Base-by-base conservation (phyloP, 768 basidiomycete genomes). In the Tylopilus balloui region DNA sequence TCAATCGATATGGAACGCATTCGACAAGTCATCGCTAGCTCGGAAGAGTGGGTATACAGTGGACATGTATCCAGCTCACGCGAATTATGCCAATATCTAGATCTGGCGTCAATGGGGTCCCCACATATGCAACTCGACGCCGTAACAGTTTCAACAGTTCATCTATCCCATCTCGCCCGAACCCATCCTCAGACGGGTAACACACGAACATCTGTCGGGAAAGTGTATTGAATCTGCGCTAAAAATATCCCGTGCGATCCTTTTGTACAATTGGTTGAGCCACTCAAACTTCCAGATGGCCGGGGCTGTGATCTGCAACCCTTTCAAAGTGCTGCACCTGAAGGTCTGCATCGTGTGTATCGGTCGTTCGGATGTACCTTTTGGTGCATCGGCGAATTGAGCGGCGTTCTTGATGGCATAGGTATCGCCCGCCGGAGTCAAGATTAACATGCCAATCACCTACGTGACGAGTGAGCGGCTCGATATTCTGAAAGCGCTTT, bases 361-460 rank as follows among this genome's bases (percentile, higher is more conserved):
- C 49, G 80, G 69, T 13, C 63, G 62, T 50, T 82, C 79, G 3
- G 78, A 79, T 0, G 77, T 78, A 19, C 79, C 80, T 48, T 74
- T 74, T 0, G 78, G 77, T 0, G 80, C 75, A 23, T 68, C 58
- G 6, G 78, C 78, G 62, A 82, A 81, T 20, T 76, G 74, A 15
- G 73, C 66, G 3, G 75, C 73, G 53, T 81, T 80, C 62, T 82
- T 81, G 58, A 81, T 78, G 48, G 75, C 74, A 64, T 77, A 80
- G 35, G 73, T 64, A 19, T 69, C 64, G 23, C 71, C 67, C 14
- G 77, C 73, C 1, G 73, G 74, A 4, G 79, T 74, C 17, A 81
- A 69, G 42, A 81, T 75, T 52, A 80, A 71, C 32, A 81, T 48
- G 4, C 78, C 76, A 5, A 79, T 67, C 20, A 73, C 60, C 70